A percentile compares a stretch with the other conserved stretches of the same genome.
Conservation (phyloP, 2,329 filamentous ascomycete genomes). For the Metarhizium brunneum region DNA sequence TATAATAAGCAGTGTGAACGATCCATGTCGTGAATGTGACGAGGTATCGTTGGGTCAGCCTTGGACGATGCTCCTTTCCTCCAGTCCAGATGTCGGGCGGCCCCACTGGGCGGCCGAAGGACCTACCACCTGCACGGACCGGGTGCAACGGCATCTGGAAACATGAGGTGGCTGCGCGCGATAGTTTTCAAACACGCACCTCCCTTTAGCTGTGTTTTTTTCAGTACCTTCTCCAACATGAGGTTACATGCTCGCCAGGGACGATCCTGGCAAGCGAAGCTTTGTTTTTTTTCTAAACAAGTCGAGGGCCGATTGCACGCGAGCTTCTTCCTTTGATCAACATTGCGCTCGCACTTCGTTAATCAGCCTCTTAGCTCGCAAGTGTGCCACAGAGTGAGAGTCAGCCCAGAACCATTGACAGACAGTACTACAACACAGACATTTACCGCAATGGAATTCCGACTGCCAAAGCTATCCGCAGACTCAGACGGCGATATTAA, state of each 20-base stretch:
- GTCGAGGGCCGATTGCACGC: background rate
- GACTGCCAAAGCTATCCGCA: background rate
- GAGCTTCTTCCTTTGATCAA: background rate
- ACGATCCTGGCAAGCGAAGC: background rate
- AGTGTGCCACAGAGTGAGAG: too few species aligned
- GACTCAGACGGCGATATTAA: background rate
- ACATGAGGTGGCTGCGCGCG: background rate
- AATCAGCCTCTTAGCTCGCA: too few species aligned
- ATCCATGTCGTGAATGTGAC: too few species aligned
- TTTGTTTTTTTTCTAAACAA: too few species aligned
- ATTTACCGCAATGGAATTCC: conserved; percentile 1
- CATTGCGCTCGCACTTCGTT: too few species aligned
- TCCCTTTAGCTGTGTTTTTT: too few species aligned
- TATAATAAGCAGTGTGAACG: too few species aligned
- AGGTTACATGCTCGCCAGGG: background rate
- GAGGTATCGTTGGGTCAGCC: background rate
- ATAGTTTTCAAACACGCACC: background rate
- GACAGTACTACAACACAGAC: background rate
- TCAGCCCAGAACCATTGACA: too few species aligned
- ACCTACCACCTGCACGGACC: background rate
- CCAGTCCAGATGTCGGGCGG: too few species aligned
- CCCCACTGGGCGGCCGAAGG: too few species aligned
- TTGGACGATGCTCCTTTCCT: too few species aligned
- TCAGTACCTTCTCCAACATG: background rate
- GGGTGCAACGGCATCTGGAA: background rate